Base-by-base conservation (phyloP, 2,329 filamentous ascomycete species). In the Laburnicola sp. region DNA sequence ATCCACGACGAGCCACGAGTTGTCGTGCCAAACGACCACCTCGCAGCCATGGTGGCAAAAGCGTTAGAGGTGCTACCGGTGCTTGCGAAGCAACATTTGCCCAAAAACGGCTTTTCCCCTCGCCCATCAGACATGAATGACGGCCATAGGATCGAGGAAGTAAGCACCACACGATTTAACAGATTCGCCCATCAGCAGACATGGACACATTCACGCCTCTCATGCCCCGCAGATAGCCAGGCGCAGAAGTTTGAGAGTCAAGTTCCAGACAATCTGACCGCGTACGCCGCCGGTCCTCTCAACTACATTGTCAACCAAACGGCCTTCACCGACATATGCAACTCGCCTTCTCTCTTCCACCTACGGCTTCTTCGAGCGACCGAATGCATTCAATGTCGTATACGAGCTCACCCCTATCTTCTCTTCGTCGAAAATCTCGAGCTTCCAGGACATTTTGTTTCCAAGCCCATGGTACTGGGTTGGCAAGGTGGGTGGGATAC, bases 401-500 rank as follows among this genome's bases (percentile, higher is more conserved):
- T 91, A 96, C 63, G 91, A 97, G 61, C 82, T 99, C 10, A 89
- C 96, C 54, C 94, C 94, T 5, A 84, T 99, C 59, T 99, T 99
- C 74, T 96, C 91, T 0, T 91, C 96, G 70, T 95, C 89, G 68
- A 97, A 97, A 71, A 87, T 97, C 58, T 95, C 89, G 3, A 91
- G 87, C n/a, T 97, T 91, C 72, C 86, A 89, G 53, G 93, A 99
- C 70, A 93, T 99, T 28, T 72, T 97, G n/a, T 97, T 96, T 68
- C 94, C 94, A 0, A 94, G 90, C 22, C 94, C 93, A 0, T 99
- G 94, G 94, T 97, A 99, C 75, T 97, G 91, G 90, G 86, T 84
- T 61, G 86, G 86, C 42, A 95, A 91, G 73, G 93, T 97, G 3
- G 73, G 93, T 97, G 3, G 76, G 82, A 11, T 97, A 97, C 71